A percentile compares a stretch with the other conserved stretches of the same genome.
Evolutionary conservation across 2,329 filamentous ascomycete genomes (phyloP).

Genomic region (Penicillium janthinellum): DNA sequence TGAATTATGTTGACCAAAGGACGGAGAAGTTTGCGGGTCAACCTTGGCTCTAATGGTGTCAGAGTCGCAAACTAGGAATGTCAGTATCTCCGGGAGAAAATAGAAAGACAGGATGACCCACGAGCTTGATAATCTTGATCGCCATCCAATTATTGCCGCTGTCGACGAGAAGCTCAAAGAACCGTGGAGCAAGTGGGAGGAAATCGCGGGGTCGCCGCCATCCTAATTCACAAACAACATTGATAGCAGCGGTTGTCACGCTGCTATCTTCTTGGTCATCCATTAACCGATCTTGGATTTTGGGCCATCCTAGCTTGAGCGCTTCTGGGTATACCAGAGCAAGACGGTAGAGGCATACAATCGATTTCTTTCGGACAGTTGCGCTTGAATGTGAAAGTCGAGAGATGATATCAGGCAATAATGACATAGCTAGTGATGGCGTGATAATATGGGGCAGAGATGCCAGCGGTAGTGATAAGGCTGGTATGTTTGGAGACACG

Average conservation of each 20-base stretch:
- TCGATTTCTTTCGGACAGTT: constrained; percentile 89
- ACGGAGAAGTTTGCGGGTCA: constrained; percentile 87
- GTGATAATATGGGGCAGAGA: constrained; percentile 96
- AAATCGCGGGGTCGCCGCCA: constrained; percentile 95
- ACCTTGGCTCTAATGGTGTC: constrained; percentile 85
- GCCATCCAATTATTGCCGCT: constrained; percentile 99
- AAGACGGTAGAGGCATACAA: constrained; percentile 89
- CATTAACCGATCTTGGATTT: constrained; percentile 91
- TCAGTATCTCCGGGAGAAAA: neutral
- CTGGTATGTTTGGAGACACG: constrained; percentile 71
- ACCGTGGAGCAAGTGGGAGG: constrained; percentile 80
- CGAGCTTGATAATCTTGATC: constrained; percentile 97
- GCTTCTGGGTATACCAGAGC: constrained; percentile 97
- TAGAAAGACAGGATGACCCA: constrained; percentile 45
- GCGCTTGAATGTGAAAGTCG: constrained; percentile 84
- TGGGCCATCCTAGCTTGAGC: constrained; percentile 89
- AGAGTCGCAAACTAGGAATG: constrained; percentile 78
- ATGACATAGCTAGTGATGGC: constrained; percentile 84
- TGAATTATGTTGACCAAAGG: constrained; percentile 91
- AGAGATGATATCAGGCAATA: constrained; percentile 82
- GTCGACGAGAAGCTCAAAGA: constrained; percentile 90
- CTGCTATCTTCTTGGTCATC: constrained; percentile 87
- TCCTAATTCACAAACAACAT: constrained; percentile 93
- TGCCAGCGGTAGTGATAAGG: constrained; percentile 81
- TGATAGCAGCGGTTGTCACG: constrained; percentile 93